Evolutionary conservation across 768 basidiomycete species (phyloP).

Genomic region (Phlebiopsis gigantea): DNA sequence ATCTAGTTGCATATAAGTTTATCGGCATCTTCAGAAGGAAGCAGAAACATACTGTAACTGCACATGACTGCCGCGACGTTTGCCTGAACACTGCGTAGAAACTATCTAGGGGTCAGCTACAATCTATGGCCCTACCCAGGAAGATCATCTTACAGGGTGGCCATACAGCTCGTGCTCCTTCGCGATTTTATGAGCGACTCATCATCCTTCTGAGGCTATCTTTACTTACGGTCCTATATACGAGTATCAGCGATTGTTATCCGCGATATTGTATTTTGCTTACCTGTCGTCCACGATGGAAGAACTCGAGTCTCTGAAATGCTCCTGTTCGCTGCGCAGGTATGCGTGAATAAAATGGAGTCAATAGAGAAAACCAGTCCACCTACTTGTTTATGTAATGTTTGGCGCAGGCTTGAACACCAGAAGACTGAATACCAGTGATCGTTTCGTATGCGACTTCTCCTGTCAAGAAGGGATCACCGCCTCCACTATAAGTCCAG

Average conservation of each 20-base stretch:
- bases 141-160: constrained; percentile 14
- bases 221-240: constrained; percentile 13
- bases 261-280: neutral
- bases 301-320: constrained; percentile 15
- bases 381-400: constrained; percentile 56
- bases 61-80: constrained; percentile 23
- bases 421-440: constrained; percentile 69
- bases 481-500: constrained; percentile 37
- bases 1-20: constrained; percentile 1
- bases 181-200: neutral
- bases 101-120: constrained; percentile 6
- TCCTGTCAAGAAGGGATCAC: constrained; percentile 80
- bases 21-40: neutral
- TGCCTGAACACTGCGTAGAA: constrained; percentile 20
- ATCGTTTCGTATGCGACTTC: constrained; percentile 76
- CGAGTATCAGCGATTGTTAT: neutral
- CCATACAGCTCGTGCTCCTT: constrained; percentile 22
- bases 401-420: constrained; percentile 84
- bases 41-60: constrained; percentile 19
- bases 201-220: neutral
- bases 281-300: constrained; percentile 23
- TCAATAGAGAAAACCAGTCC: neutral
- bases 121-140: neutral
- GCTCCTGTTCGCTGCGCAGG: constrained; percentile 17
- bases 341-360: neutral